Evolutionary conservation across 1,284 basidiomycete genomes (phyloP).

Genomic region (Phenoliferia sp.): DNA sequence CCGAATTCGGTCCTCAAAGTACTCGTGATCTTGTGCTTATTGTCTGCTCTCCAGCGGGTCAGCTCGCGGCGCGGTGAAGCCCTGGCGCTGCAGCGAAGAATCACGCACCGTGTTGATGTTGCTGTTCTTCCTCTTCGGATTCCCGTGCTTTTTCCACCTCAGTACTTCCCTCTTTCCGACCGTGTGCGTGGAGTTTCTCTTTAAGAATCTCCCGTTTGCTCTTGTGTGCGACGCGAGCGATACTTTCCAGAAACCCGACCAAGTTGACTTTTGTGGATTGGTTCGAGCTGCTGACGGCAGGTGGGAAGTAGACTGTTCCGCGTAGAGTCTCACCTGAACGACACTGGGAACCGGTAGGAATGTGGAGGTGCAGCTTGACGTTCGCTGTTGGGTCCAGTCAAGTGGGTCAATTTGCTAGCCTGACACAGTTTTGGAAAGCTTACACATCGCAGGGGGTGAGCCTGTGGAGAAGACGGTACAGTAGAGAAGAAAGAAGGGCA

Average conservation of each 20-base stretch:
- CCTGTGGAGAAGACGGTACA: no score
- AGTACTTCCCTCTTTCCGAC: not conserved
- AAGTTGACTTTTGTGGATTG: not conserved
- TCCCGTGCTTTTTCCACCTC: not conserved
- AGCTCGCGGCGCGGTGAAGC: not conserved
- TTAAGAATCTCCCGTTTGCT: not conserved
- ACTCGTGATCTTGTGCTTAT: not conserved
- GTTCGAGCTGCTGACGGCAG: not conserved
- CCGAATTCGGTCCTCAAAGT: not conserved
- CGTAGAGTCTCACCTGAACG: not conserved
- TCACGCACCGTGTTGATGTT: not conserved
- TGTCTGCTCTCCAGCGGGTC: not conserved
- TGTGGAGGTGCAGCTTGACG: not conserved
- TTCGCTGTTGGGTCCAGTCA: no score
- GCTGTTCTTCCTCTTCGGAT: not conserved
- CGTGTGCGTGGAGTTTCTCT: not conserved
- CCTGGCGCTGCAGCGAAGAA: no score
- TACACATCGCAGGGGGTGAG: no score
- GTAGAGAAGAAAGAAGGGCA: no score
- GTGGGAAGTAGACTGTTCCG: not conserved
- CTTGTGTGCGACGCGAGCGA: not conserved
- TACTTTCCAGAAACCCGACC: not conserved
- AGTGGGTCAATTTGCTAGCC: no score
- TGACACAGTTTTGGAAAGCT: no score
- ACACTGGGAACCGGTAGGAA: not conserved